Conservation (phyloP, 73 alveolate species). For the Tetrahymena borealis region DNA sequence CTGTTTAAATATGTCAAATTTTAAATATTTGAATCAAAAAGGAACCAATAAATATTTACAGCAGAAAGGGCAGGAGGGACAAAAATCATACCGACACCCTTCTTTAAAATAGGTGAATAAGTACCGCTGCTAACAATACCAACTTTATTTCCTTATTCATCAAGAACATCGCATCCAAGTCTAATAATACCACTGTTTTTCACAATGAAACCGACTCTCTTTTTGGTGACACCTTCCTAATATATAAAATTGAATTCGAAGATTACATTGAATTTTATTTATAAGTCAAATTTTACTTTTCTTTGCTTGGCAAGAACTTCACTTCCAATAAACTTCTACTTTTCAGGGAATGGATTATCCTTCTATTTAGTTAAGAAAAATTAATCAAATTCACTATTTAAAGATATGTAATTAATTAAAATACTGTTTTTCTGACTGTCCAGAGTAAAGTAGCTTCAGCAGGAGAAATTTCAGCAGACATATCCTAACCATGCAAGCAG, state of each 20-base stretch:
- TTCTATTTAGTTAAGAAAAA: background rate
- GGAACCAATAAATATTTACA: too few relatives aligned
- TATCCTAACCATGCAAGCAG: conserved; percentile 85
- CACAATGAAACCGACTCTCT: background rate
- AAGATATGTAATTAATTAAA: background rate
- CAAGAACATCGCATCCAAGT: background rate
- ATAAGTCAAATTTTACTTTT: too few relatives aligned
- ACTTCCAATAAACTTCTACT: background rate
- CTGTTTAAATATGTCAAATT: background rate
- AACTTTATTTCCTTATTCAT: conserved; percentile 5
- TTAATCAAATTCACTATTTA: background rate
- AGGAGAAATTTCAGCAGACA: conserved; percentile 58
- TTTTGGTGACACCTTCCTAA: background rate
- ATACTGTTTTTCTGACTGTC: conserved; percentile 64
- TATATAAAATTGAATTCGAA: too few relatives aligned
- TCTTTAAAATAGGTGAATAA: conserved; percentile 27
- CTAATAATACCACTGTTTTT: background rate
- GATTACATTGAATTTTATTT: too few relatives aligned
- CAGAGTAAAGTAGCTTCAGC: conserved; percentile 76
- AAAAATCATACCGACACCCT: conserved; percentile 15
- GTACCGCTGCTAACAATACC: conserved; percentile 40
- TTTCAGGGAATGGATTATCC: background rate
- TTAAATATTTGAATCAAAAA: too few relatives aligned
- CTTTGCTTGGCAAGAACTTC: background rate
- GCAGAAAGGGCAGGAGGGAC: background rate